Percentiles rank a stretch among this genome's conserved stretches.
Evolutionary conservation across 2,329 filamentous ascomycete species (phyloP).

Genomic region (Aspergillus sp.): DNA sequence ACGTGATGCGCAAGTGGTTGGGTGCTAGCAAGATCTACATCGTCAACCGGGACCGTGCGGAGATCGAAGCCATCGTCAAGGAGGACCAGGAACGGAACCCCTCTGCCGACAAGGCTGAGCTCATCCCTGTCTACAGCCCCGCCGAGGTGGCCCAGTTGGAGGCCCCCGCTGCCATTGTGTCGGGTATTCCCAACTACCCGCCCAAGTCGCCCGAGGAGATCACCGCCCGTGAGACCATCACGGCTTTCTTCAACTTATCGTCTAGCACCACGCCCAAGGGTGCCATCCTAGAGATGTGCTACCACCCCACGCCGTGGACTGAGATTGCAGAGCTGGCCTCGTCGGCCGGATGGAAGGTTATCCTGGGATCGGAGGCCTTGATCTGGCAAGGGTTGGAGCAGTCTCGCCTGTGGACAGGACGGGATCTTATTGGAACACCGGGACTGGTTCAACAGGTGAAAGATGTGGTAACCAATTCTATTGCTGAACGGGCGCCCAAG

Average conservation of each 20-base stretch:
- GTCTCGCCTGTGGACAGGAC: constrained; percentile 59
- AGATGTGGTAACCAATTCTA: constrained; percentile 42
- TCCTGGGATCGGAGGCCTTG: constrained; percentile 70
- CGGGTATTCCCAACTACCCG: constrained; percentile 72
- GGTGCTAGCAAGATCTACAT: constrained; percentile 66
- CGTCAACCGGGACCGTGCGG: constrained; percentile 65
- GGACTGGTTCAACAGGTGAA: constrained; percentile 53
- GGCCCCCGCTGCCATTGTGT: constrained; percentile 62
- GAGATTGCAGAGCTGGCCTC: constrained; percentile 59
- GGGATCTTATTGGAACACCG: constrained; percentile 53
- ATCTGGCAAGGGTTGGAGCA: constrained; percentile 75
- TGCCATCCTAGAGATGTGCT: constrained; percentile 76
- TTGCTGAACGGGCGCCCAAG: constrained; percentile 37
- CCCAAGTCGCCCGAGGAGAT: constrained; percentile 62
- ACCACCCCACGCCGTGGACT: constrained; percentile 68
- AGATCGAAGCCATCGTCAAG: constrained; percentile 62
- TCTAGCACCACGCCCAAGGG: constrained; percentile 49
- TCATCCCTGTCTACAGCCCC: constrained; percentile 59
- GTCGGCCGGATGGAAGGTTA: constrained; percentile 64
- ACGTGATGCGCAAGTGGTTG: constrained; percentile 67
- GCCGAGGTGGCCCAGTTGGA: constrained; percentile 57
- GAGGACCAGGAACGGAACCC: constrained; percentile 58
- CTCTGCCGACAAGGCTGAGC: constrained; percentile 29
- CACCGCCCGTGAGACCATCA: constrained; percentile 51
- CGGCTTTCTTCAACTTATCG: constrained; percentile 29